These are phyloP conservation scores for Penicillium malachiteum DNA, from an alignment of 495 filamentous ascomycete genomes.

Conservation along the genomic window DNA sequence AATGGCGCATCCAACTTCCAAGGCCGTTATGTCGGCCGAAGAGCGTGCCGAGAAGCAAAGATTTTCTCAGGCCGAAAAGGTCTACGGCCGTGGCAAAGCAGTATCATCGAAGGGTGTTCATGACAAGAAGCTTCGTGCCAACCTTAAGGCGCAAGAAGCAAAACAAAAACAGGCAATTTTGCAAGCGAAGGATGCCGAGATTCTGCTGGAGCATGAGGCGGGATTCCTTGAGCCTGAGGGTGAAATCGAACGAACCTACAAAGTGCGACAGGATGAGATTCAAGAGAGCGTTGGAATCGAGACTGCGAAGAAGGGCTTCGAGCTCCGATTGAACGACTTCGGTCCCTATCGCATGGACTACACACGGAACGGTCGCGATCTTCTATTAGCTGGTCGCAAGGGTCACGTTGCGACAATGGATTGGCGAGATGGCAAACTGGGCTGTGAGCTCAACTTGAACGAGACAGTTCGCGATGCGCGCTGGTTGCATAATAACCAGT, in stretches of 20 bases:
- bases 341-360: slow-evolving; percentile 89
- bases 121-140: slow-evolving; percentile 87
- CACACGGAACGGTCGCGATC: slow-evolving; percentile 79
- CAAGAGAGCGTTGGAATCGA: slow-evolving; percentile 68
- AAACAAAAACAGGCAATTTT: slow-evolving; percentile 79
- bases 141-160: slow-evolving; percentile 70
- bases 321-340: slow-evolving; percentile 75
- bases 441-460: slow-evolving; percentile 83
- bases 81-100: slow-evolving; percentile 79
- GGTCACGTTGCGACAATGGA: slow-evolving; percentile 97
- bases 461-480: slow-evolving; percentile 87
- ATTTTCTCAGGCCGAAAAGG: slow-evolving; percentile 63
- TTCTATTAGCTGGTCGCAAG: slow-evolving; percentile 84
- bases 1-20: slow-evolving; percentile 27
- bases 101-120: slow-evolving; percentile 57
- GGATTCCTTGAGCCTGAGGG: slow-evolving; percentile 87
- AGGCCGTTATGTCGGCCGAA: slow-evolving; percentile 32
- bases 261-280: slow-evolving; percentile 88
- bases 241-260: slow-evolving; percentile 88
- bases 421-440: slow-evolving; percentile 88
- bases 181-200: slow-evolving; percentile 90
- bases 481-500: slow-evolving; percentile 96
- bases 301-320: slow-evolving; percentile 88
- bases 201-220: slow-evolving; percentile 80
- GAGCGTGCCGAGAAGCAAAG: slow-evolving; percentile 41